Evolutionary conservation across 164 flowering plant genomes (phyloP).

Genomic region (Tetrastigma voinierianum): DNA sequence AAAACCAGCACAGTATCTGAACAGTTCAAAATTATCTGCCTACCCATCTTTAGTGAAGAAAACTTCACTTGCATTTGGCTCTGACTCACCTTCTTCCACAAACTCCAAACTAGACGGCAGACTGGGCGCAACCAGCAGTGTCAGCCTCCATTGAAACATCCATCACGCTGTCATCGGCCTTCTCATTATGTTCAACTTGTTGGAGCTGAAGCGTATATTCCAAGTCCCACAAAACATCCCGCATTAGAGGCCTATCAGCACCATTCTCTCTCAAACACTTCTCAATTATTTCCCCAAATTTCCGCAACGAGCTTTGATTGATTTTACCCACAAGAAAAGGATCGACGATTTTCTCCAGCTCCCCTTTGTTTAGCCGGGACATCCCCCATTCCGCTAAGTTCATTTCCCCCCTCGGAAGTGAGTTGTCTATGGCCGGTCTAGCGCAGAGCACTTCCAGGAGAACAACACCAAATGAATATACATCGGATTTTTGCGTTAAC

Average conservation of each 20-base stretch:
- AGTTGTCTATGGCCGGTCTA: constrained; percentile 12
- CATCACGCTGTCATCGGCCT: constrained; percentile 10
- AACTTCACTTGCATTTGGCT: not conserved
- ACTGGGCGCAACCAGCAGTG: constrained; percentile 4
- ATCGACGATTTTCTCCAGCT: constrained; percentile 20
- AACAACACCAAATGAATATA: constrained; percentile 31
- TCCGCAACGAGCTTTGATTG: constrained; percentile 16
- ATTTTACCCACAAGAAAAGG: constrained; percentile 12
- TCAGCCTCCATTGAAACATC: not conserved
- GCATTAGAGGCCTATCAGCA: constrained; percentile 23
- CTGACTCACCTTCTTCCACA: not conserved
- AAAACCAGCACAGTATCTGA: too few relatives aligned
- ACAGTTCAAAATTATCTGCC: not conserved
- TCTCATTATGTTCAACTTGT: not conserved
- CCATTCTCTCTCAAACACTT: constrained; percentile 22
- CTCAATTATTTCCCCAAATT: constrained; percentile 14
- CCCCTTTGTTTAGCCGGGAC: constrained; percentile 13
- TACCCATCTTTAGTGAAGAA: not conserved
- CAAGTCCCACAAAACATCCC: constrained; percentile 24
- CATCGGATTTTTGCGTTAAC: constrained; percentile 24
- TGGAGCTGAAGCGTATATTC: constrained; percentile 22
- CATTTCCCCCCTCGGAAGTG: constrained; percentile 14
- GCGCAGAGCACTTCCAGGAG: constrained; percentile 29
- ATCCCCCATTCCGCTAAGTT: constrained; percentile 30
- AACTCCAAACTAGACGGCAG: constrained; percentile 9